These are phyloP conservation scores for Skeletonema tropicum DNA, from an alignment of 108 stramenopile genomes.

Conservation along the genomic window DNA sequence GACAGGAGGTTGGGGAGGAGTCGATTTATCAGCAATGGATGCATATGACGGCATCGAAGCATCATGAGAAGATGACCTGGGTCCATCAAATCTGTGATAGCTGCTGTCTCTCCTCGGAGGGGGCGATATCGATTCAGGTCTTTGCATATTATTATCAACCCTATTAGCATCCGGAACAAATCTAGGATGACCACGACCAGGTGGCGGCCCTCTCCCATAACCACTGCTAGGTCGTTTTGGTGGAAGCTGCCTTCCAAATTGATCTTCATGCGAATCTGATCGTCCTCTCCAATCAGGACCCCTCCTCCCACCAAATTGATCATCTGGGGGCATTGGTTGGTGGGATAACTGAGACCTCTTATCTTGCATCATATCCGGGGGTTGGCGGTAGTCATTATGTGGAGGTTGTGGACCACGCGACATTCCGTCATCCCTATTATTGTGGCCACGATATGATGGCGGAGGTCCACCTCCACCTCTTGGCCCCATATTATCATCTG, in stretches of 20 bases:
- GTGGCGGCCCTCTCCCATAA: slow-evolving; percentile 12
- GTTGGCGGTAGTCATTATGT: background rate
- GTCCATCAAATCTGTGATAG: slow-evolving; percentile 11
- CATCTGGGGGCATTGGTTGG: background rate
- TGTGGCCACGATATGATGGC: slow-evolving; percentile 6
- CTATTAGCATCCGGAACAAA: slow-evolving; percentile 22
- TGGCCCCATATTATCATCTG: slow-evolving; percentile 5
- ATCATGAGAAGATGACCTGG: background rate
- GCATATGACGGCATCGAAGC: background rate
- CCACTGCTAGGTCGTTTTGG: slow-evolving; percentile 18
- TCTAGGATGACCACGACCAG: slow-evolving; percentile 24
- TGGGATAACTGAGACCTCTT: background rate
- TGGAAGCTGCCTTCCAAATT: slow-evolving; percentile 48
- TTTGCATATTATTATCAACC: slow-evolving; percentile 3
- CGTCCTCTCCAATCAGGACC: background rate
- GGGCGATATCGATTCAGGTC: slow-evolving; percentile 9
- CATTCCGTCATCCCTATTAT: background rate
- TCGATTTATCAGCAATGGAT: background rate
- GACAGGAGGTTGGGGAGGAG: background rate
- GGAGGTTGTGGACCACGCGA: background rate
- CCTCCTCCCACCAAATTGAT: background rate
- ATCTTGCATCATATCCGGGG: background rate
- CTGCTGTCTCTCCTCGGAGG: slow-evolving; percentile 13
- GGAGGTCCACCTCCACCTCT: background rate
- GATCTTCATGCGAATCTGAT: slow-evolving; percentile 33